phyloP scores from a whole-genome alignment of 2,329 filamentous ascomycete genomes.

The Aspergillus thermomutatus region DNA sequence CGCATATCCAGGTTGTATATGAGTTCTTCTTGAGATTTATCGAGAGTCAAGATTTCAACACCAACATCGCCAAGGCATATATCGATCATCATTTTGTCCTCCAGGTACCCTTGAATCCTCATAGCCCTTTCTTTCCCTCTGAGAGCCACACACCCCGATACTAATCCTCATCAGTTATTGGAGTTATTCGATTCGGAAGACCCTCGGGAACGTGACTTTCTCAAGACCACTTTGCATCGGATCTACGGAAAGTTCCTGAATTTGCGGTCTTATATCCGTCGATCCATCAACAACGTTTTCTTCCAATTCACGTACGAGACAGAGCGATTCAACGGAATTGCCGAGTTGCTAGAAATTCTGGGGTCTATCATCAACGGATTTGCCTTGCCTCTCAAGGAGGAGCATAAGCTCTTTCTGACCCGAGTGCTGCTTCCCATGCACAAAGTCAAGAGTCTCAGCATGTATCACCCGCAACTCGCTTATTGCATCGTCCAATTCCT shows the following conservation, averaged over 20 bases:
- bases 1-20: constrained; percentile 98
- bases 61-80: constrained; percentile 97
- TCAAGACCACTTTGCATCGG: constrained; percentile 95
- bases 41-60: constrained; percentile 99
- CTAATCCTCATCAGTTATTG: constrained; percentile 59
- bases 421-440: constrained; percentile 88
- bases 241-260: constrained; percentile 99
- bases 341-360: constrained; percentile 91
- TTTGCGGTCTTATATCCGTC: constrained; percentile 90
- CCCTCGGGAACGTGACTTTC: constrained; percentile 89
- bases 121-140: background rate
- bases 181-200: constrained; percentile 98
- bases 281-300: constrained; percentile 99
- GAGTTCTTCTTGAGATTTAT: constrained; percentile 99
- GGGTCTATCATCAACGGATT: constrained; percentile 99
- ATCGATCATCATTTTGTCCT: constrained; percentile 98
- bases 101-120: constrained; percentile 48
- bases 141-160: background rate
- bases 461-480: constrained; percentile 97
- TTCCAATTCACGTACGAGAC: constrained; percentile 99
- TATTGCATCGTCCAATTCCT: constrained; percentile 99
- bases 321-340: constrained; percentile 96
- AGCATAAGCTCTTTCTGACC: constrained; percentile 97
- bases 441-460: constrained; percentile 98
- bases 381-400: constrained; percentile 91